These are phyloP conservation scores for Wickerhamomyces kurtzmanii DNA, from an alignment of 805 yeast genomes.

Conservation along the genomic window DNA sequence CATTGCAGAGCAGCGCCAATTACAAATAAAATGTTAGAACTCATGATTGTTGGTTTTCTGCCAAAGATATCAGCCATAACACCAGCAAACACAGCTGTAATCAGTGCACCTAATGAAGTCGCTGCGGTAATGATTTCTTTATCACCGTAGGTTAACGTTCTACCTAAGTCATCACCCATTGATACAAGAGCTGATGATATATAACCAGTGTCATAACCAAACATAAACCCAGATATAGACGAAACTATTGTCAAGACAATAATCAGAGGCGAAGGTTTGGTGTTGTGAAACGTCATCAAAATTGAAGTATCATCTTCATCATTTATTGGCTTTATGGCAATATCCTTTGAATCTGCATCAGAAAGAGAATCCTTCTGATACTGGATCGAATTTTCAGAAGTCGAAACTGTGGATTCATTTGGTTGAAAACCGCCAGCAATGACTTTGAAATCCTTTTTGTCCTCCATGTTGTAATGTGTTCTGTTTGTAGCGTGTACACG, in stretches of 20 bases:
- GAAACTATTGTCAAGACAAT: conserved; percentile 63
- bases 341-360: no score
- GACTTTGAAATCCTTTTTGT: no score
- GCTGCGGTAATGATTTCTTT: conserved; percentile 91
- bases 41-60: conserved; percentile 74
- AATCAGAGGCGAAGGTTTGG: conserved; percentile 53
- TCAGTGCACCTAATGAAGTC: conserved; percentile 86
- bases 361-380: no score
- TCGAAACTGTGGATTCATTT: no score
- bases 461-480: no score
- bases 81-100: conserved; percentile 76
- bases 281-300: conserved; percentile 35
- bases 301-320: conserved; percentile 42
- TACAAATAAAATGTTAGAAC: conserved; percentile 73
- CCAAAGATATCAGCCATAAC: conserved; percentile 75
- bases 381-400: no score
- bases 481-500: no score
- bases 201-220: conserved; percentile 97
- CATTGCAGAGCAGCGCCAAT: conserved; percentile 83
- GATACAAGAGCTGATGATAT: conserved; percentile 89
- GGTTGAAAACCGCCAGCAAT: no score
- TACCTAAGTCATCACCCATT: conserved; percentile 64
- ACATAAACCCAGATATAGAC: conserved; percentile 91
- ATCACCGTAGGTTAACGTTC: conserved; percentile 58
- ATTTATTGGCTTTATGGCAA: conserved; percentile 23